Evolutionary conservation across 2,329 filamentous ascomycete species (phyloP).

Genomic region (Fusarium concolor): DNA sequence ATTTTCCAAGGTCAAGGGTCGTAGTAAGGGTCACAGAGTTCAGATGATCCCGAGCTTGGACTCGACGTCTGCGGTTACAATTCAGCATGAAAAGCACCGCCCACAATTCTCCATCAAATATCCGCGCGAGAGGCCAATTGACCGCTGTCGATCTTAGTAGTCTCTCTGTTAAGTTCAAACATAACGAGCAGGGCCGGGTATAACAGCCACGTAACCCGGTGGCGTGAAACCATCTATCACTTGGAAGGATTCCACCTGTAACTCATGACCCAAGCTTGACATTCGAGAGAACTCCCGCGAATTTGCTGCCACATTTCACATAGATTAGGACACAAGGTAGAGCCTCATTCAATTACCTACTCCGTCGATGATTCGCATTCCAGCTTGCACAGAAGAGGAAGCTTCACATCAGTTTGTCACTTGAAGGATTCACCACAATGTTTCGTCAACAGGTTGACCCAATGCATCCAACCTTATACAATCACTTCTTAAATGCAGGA

Average conservation of each 20-base stretch:
- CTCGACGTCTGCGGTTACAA: background rate
- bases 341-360: background rate
- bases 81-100: slow-evolving; percentile 20
- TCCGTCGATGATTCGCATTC: background rate
- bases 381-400: background rate
- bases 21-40: slow-evolving; percentile 3
- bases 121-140: slow-evolving; percentile 19
- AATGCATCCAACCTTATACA: background rate
- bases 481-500: background rate
- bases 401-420: background rate
- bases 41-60: slow-evolving; percentile 22
- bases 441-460: slow-evolving; percentile 18
- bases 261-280: slow-evolving; percentile 19
- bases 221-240: slow-evolving; percentile 25
- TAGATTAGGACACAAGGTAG: slow-evolving; percentile 27
- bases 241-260: slow-evolving; percentile 26
- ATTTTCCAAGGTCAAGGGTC: slow-evolving; percentile 11
- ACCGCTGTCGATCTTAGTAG: slow-evolving; percentile 14
- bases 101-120: slow-evolving; percentile 9
- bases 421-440: slow-evolving; percentile 23
- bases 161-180: slow-evolving; percentile 24
- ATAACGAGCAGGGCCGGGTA: slow-evolving; percentile 24
- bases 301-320: slow-evolving; percentile 28
- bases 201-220: slow-evolving; percentile 24
- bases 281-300: slow-evolving; percentile 1